Evolutionary conservation across 768 basidiomycete species (phyloP), one percentile per base, ranked within the genome.

Genomic region (Mycena metata): DNA sequence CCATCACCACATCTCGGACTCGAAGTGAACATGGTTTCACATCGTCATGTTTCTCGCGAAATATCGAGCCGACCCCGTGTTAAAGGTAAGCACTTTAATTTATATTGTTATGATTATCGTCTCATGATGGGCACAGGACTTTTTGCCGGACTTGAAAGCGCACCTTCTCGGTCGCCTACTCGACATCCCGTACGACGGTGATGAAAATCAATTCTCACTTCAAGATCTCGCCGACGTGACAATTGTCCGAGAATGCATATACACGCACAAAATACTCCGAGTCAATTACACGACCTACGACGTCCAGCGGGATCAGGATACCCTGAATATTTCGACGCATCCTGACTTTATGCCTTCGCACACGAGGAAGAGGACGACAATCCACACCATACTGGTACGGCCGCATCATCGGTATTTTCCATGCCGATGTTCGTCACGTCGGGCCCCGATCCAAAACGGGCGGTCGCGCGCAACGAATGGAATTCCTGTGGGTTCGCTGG

Each of bases 1-100:
- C 50, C 59, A 75, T 33, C 67, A 76, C 50, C 77, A 75, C 62
- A 73, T 77, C 35, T 77, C 75, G 30, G 65, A 70, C 30, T 72
- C 67, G 43, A 68, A 60, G 51, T 43, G 62, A 51, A 41, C 52
- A 7, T 62, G 55, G 41, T 52, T 73, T 11, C 30, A 30, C 30
- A 3, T 30, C 3, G 30, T 30, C 30, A 6, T 30, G 30, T 30
- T 30, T 30, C 30, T 30, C 3, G 3, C 30, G 6, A 30, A 30
- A 30, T 30, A 3, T 30, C 30, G 30, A 30, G 30, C 30, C 30
- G 30, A 30, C 30, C 30, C 30, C 30, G 30, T 6, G 6, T 30
- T 30, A 30, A 30, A 30, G 30, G 30, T 30, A 30, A 30, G 42
- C 13, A 17, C 43, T n/a, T n/a, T 43, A 3, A 17, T 24, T 62